These are phyloP conservation scores for Arthrobotrys conoides DNA, from an alignment of 2,329 filamentous ascomycete species.

Conservation along the genomic window DNA sequence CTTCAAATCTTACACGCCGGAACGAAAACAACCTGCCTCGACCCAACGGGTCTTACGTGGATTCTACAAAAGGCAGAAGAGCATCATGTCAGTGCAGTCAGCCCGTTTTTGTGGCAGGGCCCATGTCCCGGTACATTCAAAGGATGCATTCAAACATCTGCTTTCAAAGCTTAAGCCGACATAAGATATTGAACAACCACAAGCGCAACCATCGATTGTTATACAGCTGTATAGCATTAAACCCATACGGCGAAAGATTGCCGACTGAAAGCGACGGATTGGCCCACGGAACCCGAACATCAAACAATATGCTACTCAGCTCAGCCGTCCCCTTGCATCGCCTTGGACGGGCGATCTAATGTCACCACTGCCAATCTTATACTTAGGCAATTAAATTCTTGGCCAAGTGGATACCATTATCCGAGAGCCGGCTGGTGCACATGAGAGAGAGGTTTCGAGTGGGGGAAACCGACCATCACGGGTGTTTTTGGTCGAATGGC, in stretches of 20 bases:
- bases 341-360: neutral
- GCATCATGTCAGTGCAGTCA: constrained; percentile 16
- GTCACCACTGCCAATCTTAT: constrained; percentile 4
- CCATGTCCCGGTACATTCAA: constrained; percentile 21
- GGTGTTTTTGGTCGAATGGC: constrained; percentile 45
- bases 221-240: neutral
- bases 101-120: constrained; percentile 20
- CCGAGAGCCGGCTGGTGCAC: constrained; percentile 19
- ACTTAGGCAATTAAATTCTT: constrained; percentile 34
- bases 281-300: neutral
- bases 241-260: constrained; percentile 18
- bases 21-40: constrained; percentile 23
- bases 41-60: constrained; percentile 9
- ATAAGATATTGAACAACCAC: neutral
- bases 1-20: constrained; percentile 51
- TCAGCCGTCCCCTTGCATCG: neutral
- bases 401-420: constrained; percentile 12
- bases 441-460: neutral
- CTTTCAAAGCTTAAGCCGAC: neutral
- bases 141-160: neutral
- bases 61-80: constrained; percentile 13
- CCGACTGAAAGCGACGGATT: constrained; percentile 50
- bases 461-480: constrained; percentile 3
- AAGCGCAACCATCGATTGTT: neutral
- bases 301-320: neutral